These are phyloP conservation scores for Dentipellis fragilis DNA, from an alignment of 768 basidiomycete species.

Conservation along the genomic window DNA sequence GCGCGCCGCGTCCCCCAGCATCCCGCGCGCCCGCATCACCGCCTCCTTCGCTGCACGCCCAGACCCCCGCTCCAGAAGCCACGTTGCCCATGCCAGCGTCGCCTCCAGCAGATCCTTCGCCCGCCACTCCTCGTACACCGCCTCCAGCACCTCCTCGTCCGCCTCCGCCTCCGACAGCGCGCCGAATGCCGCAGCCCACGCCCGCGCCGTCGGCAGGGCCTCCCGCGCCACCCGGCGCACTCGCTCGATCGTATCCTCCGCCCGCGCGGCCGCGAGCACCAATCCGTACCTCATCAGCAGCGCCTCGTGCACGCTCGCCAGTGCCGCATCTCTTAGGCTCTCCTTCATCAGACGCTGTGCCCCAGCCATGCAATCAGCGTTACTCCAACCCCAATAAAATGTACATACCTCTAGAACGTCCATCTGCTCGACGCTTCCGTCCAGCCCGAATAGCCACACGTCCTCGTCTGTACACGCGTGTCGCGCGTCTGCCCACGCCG, in stretches of 20 bases:
- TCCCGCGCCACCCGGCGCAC: conserved; percentile 31
- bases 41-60: conserved; percentile 31
- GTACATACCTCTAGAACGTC: conserved; percentile 18
- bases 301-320: conserved; percentile 29
- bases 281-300: conserved; percentile 37
- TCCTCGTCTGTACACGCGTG: conserved; percentile 7
- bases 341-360: conserved; percentile 3
- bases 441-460: neutral
- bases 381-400: neutral
- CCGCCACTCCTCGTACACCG: conserved; percentile 36
- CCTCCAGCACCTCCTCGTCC: conserved; percentile 21
- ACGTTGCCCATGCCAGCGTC: conserved; percentile 34
- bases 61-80: conserved; percentile 32
- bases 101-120: conserved; percentile 27
- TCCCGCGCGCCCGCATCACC: conserved; percentile 24
- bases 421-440: conserved; percentile 4
- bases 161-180: conserved; percentile 13
- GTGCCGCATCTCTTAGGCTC: conserved; percentile 8
- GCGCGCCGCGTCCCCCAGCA: conserved; percentile 20
- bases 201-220: conserved; percentile 32
- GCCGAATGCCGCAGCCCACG: conserved; percentile 35
- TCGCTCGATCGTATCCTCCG: conserved; percentile 13
- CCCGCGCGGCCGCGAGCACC: conserved; percentile 18
- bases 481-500: conserved; percentile 38
- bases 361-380: neutral